Percentiles rank a stretch among this genome's conserved stretches.
phyloP scores from a whole-genome alignment of 129 eudicot genomes.

The Lactuca saligna region DNA sequence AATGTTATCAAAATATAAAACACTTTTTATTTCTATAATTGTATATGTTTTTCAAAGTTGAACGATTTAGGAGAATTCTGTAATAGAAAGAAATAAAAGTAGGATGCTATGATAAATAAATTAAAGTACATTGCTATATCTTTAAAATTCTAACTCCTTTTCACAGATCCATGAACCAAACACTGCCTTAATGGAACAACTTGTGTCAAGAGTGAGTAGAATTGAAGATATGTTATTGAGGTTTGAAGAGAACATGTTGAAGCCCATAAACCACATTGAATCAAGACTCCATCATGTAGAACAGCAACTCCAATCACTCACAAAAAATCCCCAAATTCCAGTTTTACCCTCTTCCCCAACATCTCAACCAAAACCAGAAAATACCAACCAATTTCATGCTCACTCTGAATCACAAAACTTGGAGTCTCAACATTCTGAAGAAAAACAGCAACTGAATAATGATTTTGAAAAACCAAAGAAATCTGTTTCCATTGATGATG shows the following conservation, averaged over 20 bases:
- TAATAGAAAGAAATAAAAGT: no score
- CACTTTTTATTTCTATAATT: no score
- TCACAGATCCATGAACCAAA: neutral
- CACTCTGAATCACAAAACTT: constrained; percentile 42
- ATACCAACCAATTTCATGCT: constrained; percentile 22
- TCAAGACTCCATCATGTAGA: constrained; percentile 76
- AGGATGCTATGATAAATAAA: no score
- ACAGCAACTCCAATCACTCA: constrained; percentile 58
- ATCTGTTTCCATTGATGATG: constrained; percentile 65
- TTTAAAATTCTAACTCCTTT: no score
- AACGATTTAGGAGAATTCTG: no score
- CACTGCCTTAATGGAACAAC: constrained; percentile 47
- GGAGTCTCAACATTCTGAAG: constrained; percentile 55
- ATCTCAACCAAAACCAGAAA: constrained; percentile 40
- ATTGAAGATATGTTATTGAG: constrained; percentile 74
- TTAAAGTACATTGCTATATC: no score
- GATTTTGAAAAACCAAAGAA: constrained; percentile 38
- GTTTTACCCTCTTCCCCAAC: constrained; percentile 34
- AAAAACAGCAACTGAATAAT: constrained; percentile 43
- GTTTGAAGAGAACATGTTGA: constrained; percentile 81
- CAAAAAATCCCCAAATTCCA: constrained; percentile 34
- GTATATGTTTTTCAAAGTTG: no score
- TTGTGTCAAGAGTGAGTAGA: constrained; percentile 58
- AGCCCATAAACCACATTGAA: constrained; percentile 72
- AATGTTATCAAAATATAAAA: no score